Evolutionary conservation across 495 filamentous ascomycete species (phyloP).

Genomic region (Barbatosphaeria neglecta): DNA sequence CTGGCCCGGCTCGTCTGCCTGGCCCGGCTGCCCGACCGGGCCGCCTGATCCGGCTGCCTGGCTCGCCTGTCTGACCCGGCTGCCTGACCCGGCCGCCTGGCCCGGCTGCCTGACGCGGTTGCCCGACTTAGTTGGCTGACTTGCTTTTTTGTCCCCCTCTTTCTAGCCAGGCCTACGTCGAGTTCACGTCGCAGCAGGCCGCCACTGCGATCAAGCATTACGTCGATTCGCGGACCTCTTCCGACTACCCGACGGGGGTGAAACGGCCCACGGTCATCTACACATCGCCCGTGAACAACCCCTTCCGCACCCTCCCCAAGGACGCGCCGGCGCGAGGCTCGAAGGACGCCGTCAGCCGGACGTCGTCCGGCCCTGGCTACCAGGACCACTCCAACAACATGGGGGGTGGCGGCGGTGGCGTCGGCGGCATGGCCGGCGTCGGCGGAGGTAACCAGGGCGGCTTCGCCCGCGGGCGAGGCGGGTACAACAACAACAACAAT

Average conservation of each 20-base stretch:
- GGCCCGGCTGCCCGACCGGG: too few relatives aligned
- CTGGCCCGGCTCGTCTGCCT: too few relatives aligned
- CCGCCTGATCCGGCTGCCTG: too few relatives aligned
- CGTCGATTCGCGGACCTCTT: conserved; percentile 51
- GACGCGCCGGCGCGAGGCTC: conserved; percentile 69
- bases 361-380: conserved; percentile 23
- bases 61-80: too few relatives aligned
- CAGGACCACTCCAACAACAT: conserved; percentile 27
- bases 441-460: conserved; percentile 25
- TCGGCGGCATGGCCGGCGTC: too few relatives aligned
- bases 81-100: too few relatives aligned
- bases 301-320: conserved; percentile 86
- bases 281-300: conserved; percentile 66
- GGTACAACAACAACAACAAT: conserved; percentile 28
- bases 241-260: conserved; percentile 29
- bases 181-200: conserved; percentile 74
- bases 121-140: conserved; percentile 9
- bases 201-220: conserved; percentile 75
- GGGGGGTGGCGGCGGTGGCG: conserved; percentile 25
- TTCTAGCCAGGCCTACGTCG: conserved; percentile 76
- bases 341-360: conserved; percentile 44
- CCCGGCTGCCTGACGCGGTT: too few relatives aligned
- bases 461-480: conserved; percentile 23
- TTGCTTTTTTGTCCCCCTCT: not conserved
- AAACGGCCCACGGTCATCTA: conserved; percentile 68